Base-by-base conservation (phyloP, 2,329 filamentous ascomycete species). In the Colletotrichum sp. region DNA sequence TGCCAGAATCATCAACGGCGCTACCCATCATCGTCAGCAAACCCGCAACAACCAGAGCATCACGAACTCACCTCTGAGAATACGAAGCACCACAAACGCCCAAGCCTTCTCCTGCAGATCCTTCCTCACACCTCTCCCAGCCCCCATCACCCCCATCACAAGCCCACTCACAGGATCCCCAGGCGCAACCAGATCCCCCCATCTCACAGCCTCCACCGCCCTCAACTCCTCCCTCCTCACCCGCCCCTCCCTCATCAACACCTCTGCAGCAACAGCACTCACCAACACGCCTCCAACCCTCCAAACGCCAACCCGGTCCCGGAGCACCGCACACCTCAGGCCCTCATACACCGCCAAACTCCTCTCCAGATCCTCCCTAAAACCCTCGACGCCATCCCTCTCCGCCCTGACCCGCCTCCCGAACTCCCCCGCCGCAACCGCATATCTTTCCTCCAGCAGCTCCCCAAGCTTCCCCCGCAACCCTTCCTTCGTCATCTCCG, bases 101-200 rank as follows among this genome's bases (percentile, higher is more conserved):
- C n/a, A 49, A 13, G 26, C 57, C 18, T 26, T 32, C 18, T 13
- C 32, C 13, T 70, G 69, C 2, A 30, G 15, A n/a, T 66, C 64
- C 9, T 13, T 52, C 15, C 16, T 26, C 15, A 75, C 16, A 16
- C 30, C 55, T 34, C 34, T 72, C 6, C 69, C 10, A 2, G 26
- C 65, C 8, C 66, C 13, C 57, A 39, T 21, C 6, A 69, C 9
- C 4, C 68, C 76, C 9, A 72, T 24, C 30, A 66, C 32, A 9
- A 76, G 4, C 26, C 72, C 76, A 5, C 63, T 72, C 7, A 77
- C 28, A 7, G 76, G 76, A n/a, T 77, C 72, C 4, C 76, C 76
- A 13, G 76, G 76, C 16, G 68, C 65, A 5, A 69, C 68, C 39
- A 77, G 21, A 24, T 77, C 76, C 8, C 72, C 72, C 76, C 76